Conservation (phyloP, 345 rosid species). For the Turritis glabra region DNA sequence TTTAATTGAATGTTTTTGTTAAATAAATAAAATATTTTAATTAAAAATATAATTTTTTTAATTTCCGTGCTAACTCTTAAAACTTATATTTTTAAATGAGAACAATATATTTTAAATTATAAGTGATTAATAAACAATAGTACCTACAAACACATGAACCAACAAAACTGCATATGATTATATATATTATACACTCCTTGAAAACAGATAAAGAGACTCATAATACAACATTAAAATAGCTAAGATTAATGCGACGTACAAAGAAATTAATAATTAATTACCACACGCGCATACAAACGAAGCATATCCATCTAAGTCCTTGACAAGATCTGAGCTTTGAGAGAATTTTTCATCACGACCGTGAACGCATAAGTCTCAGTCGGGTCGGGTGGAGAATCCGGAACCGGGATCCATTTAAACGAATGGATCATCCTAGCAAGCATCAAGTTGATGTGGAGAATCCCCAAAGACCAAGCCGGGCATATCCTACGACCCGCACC, state of each 20-base stretch:
- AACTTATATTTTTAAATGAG: no score
- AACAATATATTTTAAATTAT: not conserved
- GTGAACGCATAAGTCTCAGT: conserved; percentile 89
- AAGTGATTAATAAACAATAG: not conserved
- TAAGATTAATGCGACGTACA: not conserved
- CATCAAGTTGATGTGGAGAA: conserved; percentile 65
- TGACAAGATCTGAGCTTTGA: conserved; percentile 63
- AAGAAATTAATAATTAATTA: conserved; percentile 4
- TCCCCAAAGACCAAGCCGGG: conserved; percentile 83
- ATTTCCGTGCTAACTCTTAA: no score
- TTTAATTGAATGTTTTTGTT: no score
- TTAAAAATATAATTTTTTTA: no score
- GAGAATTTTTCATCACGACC: conserved; percentile 86
- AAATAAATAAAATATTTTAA: no score
- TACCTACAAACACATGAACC: conserved; percentile 4
- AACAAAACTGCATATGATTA: conserved; percentile 7
- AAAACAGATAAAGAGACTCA: conserved; percentile 5
- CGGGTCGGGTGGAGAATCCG: conserved; percentile 71
- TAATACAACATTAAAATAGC: not conserved
- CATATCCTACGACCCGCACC: conserved; percentile 95
- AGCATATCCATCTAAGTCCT: conserved; percentile 40
- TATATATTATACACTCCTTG: conserved; percentile 19
- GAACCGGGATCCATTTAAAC: conserved; percentile 69
- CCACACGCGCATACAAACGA: conserved; percentile 1
- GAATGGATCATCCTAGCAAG: conserved; percentile 87